Evolutionary conservation across 106 monocot species (phyloP).

Genomic region (Gastrodia elata): DNA sequence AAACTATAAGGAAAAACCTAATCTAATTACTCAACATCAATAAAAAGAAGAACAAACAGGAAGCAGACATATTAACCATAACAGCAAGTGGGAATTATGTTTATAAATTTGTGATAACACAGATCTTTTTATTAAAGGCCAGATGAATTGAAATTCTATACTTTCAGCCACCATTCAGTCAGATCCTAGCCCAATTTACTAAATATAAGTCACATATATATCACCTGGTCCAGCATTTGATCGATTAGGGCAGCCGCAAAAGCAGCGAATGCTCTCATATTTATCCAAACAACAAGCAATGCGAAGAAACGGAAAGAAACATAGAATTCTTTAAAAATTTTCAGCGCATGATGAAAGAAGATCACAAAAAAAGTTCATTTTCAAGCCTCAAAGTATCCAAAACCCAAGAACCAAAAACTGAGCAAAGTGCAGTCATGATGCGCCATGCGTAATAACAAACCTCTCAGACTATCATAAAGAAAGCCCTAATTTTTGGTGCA

Average conservation of each 20-base stretch:
- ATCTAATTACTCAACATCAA: neutral
- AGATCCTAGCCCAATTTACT: neutral
- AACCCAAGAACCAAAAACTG: conserved; percentile 1
- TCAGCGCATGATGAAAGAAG: neutral
- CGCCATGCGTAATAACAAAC: neutral
- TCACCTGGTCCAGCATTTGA: neutral
- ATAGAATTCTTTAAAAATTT: neutral
- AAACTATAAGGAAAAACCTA: neutral
- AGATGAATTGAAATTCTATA: neutral
- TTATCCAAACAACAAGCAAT: neutral
- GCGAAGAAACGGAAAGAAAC: neutral
- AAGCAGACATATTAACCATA: neutral
- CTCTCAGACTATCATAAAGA: neutral
- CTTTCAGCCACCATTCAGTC: neutral
- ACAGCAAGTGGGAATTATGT: neutral
- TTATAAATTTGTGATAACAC: neutral
- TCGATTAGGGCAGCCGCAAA: neutral
- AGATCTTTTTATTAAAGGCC: neutral
- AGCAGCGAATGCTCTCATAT: neutral
- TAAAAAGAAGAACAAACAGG: neutral
- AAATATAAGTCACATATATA: neutral
- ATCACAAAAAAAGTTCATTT: neutral
- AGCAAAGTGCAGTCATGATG: neutral
- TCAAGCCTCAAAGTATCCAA: neutral
- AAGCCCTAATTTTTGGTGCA: conserved; percentile 1